Conservation (phyloP, 2,329 filamentous ascomycete genomes). For the Cladosporium halotolerans region DNA sequence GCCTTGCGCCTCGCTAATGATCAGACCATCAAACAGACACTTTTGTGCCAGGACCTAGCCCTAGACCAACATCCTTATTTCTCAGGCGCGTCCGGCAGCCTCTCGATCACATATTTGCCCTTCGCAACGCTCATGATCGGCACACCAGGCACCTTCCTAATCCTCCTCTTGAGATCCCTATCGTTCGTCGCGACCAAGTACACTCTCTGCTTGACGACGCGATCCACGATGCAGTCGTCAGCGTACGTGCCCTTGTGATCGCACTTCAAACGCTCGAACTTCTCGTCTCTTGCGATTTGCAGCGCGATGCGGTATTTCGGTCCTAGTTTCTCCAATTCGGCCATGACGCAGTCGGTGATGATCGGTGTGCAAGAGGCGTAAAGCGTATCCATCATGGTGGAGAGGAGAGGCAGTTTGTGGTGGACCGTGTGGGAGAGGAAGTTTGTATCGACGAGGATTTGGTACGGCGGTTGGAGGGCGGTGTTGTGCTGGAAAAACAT, state of each 20-base stretch:
- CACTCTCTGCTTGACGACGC: conserved; percentile 41
- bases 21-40: conserved; percentile 6
- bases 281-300: conserved; percentile 78
- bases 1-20: conserved; percentile 12
- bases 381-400: conserved; percentile 87
- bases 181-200: conserved; percentile 54
- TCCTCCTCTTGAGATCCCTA: conserved; percentile 71
- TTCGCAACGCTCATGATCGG: conserved; percentile 75
- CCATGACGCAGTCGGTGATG: conserved; percentile 77
- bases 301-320: conserved; percentile 82
- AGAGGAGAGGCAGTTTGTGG: conserved; percentile 79
- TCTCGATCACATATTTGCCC: conserved; percentile 91
- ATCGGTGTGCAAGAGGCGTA: conserved; percentile 87
- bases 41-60: neutral
- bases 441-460: conserved; percentile 77
- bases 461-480: conserved; percentile 76
- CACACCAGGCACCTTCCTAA: conserved; percentile 75
- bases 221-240: conserved; percentile 64
- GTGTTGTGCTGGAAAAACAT: conserved; percentile 90
- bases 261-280: conserved; percentile 79
- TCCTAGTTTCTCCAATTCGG: conserved; percentile 83
- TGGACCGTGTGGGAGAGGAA: conserved; percentile 88
- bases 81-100: conserved; percentile 76
- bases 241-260: conserved; percentile 86
- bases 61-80: conserved; percentile 33